Conservation (phyloP, 2,329 filamentous ascomycete genomes). For the Colletotrichum orchidophilum region DNA sequence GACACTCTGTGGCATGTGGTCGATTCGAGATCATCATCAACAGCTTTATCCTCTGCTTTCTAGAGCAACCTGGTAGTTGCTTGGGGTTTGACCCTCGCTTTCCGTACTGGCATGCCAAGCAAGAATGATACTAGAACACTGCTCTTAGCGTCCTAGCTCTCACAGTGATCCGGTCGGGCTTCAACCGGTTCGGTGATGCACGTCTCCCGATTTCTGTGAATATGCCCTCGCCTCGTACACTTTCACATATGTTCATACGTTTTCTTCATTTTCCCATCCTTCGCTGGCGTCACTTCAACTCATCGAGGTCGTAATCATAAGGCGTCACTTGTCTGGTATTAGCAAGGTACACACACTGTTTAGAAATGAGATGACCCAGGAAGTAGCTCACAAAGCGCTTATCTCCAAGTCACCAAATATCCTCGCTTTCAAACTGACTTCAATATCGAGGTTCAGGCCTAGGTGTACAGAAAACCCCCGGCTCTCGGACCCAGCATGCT, state of each 20-base stretch:
- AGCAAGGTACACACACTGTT: background rate
- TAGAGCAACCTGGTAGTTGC: background rate
- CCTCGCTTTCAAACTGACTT: constrained; percentile 22
- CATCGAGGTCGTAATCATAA: background rate
- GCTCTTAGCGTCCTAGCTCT: background rate
- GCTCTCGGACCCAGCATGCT: background rate
- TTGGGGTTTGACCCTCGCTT: background rate
- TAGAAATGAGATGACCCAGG: background rate
- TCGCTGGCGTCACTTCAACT: background rate
- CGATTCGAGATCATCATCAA: background rate
- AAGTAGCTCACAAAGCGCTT: constrained; percentile 19
- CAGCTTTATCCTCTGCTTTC: background rate
- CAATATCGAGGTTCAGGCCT: constrained; percentile 19
- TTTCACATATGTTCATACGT: background rate
- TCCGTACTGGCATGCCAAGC: background rate
- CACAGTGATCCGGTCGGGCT: background rate
- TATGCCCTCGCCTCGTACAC: background rate
- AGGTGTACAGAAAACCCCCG: constrained; percentile 17
- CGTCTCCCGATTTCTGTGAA: background rate
- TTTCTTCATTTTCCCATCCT: background rate
- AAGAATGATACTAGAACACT: too few relatives aligned
- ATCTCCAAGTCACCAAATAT: constrained; percentile 17
- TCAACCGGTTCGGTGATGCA: background rate
- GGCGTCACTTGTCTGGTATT: background rate
- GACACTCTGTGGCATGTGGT: background rate